These are phyloP conservation scores for Pseudogymnoascus pannorum DNA, from an alignment of 2,329 filamentous ascomycete species.

Conservation along the genomic window DNA sequence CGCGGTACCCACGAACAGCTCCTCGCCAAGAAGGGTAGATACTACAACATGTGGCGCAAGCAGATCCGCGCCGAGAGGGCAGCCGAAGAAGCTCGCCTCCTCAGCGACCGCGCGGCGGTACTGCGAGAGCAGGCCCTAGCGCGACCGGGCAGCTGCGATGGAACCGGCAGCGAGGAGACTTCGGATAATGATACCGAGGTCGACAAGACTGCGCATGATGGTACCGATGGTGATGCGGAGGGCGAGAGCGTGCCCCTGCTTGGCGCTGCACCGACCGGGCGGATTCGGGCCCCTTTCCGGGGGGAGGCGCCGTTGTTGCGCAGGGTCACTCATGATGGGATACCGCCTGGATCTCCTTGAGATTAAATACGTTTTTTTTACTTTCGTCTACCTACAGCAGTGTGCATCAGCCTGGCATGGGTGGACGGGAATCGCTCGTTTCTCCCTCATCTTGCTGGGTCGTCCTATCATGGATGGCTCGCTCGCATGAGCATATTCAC, in stretches of 20 bases:
- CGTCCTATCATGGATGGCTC: not conserved
- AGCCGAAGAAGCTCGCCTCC: constrained; percentile 45
- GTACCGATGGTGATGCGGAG: not conserved
- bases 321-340: not conserved
- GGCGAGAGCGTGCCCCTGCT: not conserved
- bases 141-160: not conserved
- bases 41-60: constrained; percentile 79
- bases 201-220: not conserved
- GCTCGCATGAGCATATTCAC: not conserved
- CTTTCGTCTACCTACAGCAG: not conserved
- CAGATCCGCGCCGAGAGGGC: constrained; percentile 74
- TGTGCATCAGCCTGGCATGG: not conserved
- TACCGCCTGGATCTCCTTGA: not conserved
- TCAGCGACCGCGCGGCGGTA: constrained; percentile 26
- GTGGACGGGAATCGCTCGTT: not conserved
- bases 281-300: not conserved
- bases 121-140: constrained; percentile 22
- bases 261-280: not conserved
- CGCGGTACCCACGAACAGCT: constrained; percentile 73
- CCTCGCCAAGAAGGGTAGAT: constrained; percentile 61
- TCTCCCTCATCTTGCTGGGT: too few relatives aligned
- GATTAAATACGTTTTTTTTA: not conserved
- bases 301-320: not conserved
- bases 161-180: not conserved
- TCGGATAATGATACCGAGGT: not conserved